Base-by-base conservation (phyloP, 1,284 basidiomycete genomes). In the Heterobasidion parviporum region DNA sequence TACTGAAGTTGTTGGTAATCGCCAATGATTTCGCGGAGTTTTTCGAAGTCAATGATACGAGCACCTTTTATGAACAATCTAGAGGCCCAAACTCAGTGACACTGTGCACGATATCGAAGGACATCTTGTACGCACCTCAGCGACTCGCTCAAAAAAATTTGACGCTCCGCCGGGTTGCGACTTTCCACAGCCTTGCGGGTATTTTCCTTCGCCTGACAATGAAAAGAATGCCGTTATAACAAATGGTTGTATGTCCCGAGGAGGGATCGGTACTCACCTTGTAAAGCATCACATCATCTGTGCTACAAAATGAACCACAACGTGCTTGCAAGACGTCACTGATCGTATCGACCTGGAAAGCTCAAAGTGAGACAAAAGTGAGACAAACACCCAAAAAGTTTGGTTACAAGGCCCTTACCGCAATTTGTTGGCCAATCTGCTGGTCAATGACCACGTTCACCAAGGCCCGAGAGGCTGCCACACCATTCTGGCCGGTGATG, bases 281-380 rank as follows among this genome's bases (percentile, higher is more conserved):
- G 78, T 99, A 98, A 52, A 98, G 74, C 76, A 98, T 90, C 47
- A 99, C 97, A 72, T 99, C 97, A 66, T 98, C 97, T 0, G 96
- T 89, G 64, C 93, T 95, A 71, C 95, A 98, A 79, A 99, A 99
- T 16, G 92, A 92, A 1, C 94, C 95, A 65, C 97, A 99, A 65
- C 94, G 82, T 66, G 91, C 87, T 68, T 99, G 96, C 36, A 99
- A 74, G 54, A 94, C 86, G 64, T 98, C 92, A 64, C 93, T 96
- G 64, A 99, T 91, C 3, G 92, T 92, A 70, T 99, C 97, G 60
- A 98, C 89, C 92, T 94, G 46, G 43, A n/a, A 52, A 26, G 26
- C 26, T 26, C 26, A 26, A 26, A 26, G 26, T 57, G 20, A 34
- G 60, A 16, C 49, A 26, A 35, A 8, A 43, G 45, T n/a, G 26